Conservation (phyloP, 257 asterid species). For the Rubia yunnanensis region DNA sequence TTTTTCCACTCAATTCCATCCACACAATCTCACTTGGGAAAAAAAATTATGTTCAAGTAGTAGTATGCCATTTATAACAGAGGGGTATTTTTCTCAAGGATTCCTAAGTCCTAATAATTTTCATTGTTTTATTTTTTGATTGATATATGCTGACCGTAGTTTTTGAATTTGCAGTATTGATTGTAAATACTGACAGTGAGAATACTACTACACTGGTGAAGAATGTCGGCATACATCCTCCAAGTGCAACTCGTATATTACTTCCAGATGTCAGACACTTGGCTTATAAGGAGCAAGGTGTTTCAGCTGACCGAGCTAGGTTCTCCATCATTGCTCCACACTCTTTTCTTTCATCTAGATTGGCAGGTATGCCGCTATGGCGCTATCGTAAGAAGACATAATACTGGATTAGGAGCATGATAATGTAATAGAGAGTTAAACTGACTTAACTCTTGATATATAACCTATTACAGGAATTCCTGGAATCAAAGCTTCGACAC, state of each 20-base stretch:
- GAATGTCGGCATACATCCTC: slow-evolving; percentile 61
- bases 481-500: slow-evolving; percentile 51
- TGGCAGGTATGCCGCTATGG: slow-evolving; percentile 63
- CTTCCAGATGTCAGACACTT: slow-evolving; percentile 89
- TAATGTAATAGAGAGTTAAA: slow-evolving; percentile 1
- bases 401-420: background rate
- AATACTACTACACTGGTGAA: slow-evolving; percentile 41
- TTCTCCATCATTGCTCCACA: slow-evolving; percentile 62
- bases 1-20: too few relatives aligned
- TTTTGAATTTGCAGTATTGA: slow-evolving; percentile 52
- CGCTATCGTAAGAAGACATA: background rate
- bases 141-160: slow-evolving; percentile 20
- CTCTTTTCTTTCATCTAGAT: slow-evolving; percentile 82
- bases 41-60: too few relatives aligned
- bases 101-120: background rate
- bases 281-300: slow-evolving; percentile 85
- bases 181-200: slow-evolving; percentile 45
- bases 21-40: too few relatives aligned
- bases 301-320: slow-evolving; percentile 71
- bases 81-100: background rate
- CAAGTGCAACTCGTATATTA: slow-evolving; percentile 58
- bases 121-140: background rate
- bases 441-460: background rate
- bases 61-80: too few relatives aligned
- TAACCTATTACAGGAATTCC: slow-evolving; percentile 58